Evolutionary conservation across 768 basidiomycete genomes (phyloP).

Genomic region (Paxillus ammoniavirescens): DNA sequence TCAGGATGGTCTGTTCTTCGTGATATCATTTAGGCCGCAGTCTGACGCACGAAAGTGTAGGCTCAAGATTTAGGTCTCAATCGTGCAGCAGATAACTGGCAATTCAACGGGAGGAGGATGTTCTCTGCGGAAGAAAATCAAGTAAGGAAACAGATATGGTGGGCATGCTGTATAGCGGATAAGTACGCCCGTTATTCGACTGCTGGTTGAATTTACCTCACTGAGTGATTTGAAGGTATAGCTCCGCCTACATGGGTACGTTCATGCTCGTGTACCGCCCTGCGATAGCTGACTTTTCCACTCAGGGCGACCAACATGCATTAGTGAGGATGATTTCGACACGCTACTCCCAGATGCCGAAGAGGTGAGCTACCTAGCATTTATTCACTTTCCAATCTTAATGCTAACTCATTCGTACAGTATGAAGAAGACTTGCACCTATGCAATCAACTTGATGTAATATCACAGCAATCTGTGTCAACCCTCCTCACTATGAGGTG

Average conservation of each 20-base stretch:
- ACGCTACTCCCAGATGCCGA: constrained; percentile 57
- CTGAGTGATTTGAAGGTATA: constrained; percentile 44
- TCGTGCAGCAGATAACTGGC: constrained; percentile 75
- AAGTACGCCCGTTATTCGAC: constrained; percentile 44
- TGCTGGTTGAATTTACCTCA: constrained; percentile 1
- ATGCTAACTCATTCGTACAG: constrained; percentile 34
- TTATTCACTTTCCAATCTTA: neutral
- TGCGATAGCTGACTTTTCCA: constrained; percentile 7
- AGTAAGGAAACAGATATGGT: constrained; percentile 76
- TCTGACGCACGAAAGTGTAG: constrained; percentile 33
- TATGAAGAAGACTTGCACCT: constrained; percentile 60
- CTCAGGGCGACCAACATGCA: constrained; percentile 63
- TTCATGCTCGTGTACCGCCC: neutral
- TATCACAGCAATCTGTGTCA: constrained; percentile 39
- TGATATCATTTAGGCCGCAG: neutral
- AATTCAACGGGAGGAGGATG: constrained; percentile 54
- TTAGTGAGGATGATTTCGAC: constrained; percentile 70
- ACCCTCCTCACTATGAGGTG: constrained; percentile 48
- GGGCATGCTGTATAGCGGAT: constrained; percentile 70
- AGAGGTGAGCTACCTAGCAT: constrained; percentile 38
- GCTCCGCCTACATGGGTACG: constrained; percentile 72
- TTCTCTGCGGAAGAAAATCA: constrained; percentile 69
- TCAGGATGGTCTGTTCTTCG: constrained; percentile 57
- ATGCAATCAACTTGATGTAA: constrained; percentile 38
- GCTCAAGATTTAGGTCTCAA: constrained; percentile 82